Evolutionary conservation across 1,284 basidiomycete species (phyloP), one percentile per base, ranked within the genome.

Genomic region (Ustilago shanxiensis): DNA sequence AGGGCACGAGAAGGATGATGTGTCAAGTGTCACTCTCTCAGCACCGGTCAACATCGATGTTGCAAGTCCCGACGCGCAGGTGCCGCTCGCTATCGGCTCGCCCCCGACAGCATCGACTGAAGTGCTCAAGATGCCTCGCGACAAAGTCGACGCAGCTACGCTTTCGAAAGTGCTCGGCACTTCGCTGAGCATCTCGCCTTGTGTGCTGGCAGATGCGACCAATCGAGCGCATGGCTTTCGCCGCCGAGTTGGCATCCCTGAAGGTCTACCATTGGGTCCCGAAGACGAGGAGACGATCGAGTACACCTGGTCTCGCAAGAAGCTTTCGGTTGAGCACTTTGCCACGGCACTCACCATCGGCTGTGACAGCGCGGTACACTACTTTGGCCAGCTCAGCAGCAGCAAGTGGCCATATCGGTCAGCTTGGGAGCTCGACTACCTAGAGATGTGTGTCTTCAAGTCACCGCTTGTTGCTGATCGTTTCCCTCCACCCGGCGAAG

Each of bases 391-490:
- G 73, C 76, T 85, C 13, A 54, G 59, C 28, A 54, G 63, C 14
- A 41, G 65, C 22, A 52, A 68, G 3, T 85, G 83, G 83, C 60
- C 65, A 0, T 60, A 75, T 39, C 60, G 64, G 0, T 77, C 82
- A 5, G 79, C 80, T n/a, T 85, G 83, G 83, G 83, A 85, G 63
- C 70, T 85, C n/a, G 76, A 80, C 56, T 85, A 85, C 35, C 68
- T 85, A 18, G 80, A 85, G 53, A 73, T 79, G 62, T 84, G 81
- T 61, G 81, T 84, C 2, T 82, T 85, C 63, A 74, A 82, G 24
- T 67, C 77, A 11, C 69, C 70, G 7, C 64, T 84, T 14, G 66
- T 81, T 0, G 72, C 75, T 14, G 69, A 79, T 18, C 77, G 83
- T 1, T 85, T 85, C 66, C 81, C 81, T 8, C 72, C 83, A 20